phyloP scores from a whole-genome alignment of 1,284 basidiomycete species.

The Heterobasidion irregulare region DNA sequence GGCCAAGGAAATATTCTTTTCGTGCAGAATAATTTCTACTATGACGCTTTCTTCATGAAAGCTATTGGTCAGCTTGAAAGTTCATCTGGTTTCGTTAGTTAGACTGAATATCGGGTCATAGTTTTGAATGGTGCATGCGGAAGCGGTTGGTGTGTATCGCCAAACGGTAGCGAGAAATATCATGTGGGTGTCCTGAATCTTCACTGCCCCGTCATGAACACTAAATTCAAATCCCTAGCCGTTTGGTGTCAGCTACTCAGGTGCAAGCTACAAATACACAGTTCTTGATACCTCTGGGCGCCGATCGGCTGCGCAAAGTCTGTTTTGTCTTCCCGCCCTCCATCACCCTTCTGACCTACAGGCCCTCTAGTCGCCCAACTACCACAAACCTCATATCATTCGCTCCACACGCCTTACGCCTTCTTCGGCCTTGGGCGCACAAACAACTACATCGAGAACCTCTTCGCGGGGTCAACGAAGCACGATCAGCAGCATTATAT shows the following conservation, averaged over 20 bases:
- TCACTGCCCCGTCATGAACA: not conserved
- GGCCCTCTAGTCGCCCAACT: constrained; percentile 72
- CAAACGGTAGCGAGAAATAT: constrained; percentile 53
- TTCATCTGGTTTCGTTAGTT: not conserved
- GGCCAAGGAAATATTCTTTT: constrained; percentile 66
- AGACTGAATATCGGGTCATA: constrained; percentile 19
- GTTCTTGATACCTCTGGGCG: constrained; percentile 89
- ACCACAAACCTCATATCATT: constrained; percentile 86
- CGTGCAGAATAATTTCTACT: constrained; percentile 96
- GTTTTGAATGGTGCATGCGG: constrained; percentile 92
- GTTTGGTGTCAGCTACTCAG: constrained; percentile 89
- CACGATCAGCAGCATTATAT: constrained; percentile 67
- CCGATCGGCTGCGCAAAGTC: constrained; percentile 86
- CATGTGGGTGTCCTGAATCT: constrained; percentile 47
- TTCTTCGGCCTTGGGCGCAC: constrained; percentile 97
- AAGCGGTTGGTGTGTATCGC: constrained; percentile 63
- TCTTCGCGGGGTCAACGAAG: constrained; percentile 86
- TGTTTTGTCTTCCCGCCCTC: constrained; percentile 7
- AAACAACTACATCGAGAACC: constrained; percentile 99
- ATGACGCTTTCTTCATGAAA: constrained; percentile 98
- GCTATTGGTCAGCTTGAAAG: constrained; percentile 60
- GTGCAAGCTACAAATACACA: constrained; percentile 96
- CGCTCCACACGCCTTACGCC: constrained; percentile 85
- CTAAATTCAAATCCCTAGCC: constrained; percentile 40
- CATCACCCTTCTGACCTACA: not conserved